Percentiles rank a stretch among this genome's conserved stretches.
Evolutionary conservation across 495 filamentous ascomycete genomes (phyloP).

Genomic region (Trichoderma reesei): DNA sequence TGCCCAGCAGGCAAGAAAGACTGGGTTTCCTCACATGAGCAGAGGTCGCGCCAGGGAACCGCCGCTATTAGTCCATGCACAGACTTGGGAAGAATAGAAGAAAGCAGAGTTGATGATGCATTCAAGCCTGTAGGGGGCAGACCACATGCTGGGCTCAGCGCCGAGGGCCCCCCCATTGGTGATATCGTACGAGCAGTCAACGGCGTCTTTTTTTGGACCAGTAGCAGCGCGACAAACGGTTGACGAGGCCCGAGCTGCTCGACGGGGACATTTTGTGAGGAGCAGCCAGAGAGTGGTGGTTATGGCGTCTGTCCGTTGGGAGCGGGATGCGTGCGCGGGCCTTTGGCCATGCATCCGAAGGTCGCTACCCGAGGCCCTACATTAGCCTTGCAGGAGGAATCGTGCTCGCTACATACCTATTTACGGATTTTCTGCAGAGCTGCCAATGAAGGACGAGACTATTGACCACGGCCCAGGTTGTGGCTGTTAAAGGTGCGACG

Average conservation of each 20-base stretch:
- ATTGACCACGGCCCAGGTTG: background rate
- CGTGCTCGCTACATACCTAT: background rate
- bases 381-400: background rate
- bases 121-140: background rate
- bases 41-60: background rate
- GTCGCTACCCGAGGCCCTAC: background rate
- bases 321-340: background rate
- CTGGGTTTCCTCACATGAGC: background rate
- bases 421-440: background rate
- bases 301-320: too few species aligned
- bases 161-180: background rate
- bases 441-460: background rate
- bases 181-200: background rate
- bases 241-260: too few species aligned
- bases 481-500: slow-evolving; percentile 4
- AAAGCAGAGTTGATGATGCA: background rate
- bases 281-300: too few species aligned
- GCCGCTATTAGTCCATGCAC: background rate
- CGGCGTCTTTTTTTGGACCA: background rate
- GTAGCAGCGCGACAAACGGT: background rate
- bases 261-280: too few species aligned
- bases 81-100: background rate
- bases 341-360: background rate
- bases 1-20: background rate
- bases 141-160: background rate